These are phyloP conservation scores for Didymella sp. DNA, from an alignment of 2,329 filamentous ascomycete species.

Conservation along the genomic window DNA sequence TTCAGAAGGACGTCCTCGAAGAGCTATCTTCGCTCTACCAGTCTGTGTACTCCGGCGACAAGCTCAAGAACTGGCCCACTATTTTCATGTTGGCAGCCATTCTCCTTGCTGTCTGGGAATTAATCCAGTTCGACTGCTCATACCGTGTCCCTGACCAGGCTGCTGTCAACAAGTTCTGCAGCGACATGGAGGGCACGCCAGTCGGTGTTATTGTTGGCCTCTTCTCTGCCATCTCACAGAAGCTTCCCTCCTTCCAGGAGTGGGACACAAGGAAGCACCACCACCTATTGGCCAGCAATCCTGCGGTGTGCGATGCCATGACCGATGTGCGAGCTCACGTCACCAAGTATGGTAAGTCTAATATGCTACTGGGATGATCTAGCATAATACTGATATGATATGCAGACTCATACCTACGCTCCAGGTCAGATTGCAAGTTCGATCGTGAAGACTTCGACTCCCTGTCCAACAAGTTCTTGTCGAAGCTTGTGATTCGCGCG, in stretches of 20 bases:
- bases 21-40: slow-evolving; percentile 92
- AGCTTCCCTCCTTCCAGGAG: slow-evolving; percentile 88
- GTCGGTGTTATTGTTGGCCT: slow-evolving; percentile 96
- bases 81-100: slow-evolving; percentile 98
- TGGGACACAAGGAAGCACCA: slow-evolving; percentile 95
- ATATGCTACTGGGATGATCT: slow-evolving; percentile 16
- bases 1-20: slow-evolving; percentile 94
- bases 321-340: slow-evolving; percentile 94
- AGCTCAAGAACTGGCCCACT: slow-evolving; percentile 98
- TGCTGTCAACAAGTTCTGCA: slow-evolving; percentile 92
- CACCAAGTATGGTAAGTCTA: slow-evolving; percentile 83
- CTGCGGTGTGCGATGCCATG: slow-evolving; percentile 92
- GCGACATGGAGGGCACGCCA: slow-evolving; percentile 94
- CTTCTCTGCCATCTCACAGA: slow-evolving; percentile 97
- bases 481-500: slow-evolving; percentile 93
- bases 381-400: slow-evolving; percentile 51
- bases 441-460: slow-evolving; percentile 93
- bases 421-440: slow-evolving; percentile 80
- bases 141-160: slow-evolving; percentile 87
- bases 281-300: slow-evolving; percentile 87
- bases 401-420: slow-evolving; percentile 84
- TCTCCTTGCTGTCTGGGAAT: slow-evolving; percentile 92
- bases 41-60: slow-evolving; percentile 96
- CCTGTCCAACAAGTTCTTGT: slow-evolving; percentile 95
- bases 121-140: slow-evolving; percentile 98